Conservation (phyloP, 148 eudicot species). For the Rhododendron ferrugineum region DNA sequence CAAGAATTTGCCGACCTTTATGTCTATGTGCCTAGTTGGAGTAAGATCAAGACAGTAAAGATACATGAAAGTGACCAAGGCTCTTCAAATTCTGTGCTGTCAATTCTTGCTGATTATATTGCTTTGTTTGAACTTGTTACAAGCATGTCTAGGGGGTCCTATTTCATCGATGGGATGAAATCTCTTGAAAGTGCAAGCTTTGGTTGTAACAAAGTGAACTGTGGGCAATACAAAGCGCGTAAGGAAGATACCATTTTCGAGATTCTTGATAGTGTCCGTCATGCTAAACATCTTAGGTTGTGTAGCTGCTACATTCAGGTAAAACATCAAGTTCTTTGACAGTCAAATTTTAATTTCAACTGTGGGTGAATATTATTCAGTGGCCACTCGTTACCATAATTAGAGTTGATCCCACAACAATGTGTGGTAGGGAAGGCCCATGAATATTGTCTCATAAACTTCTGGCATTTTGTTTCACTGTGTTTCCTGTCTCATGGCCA, state of each 20-base stretch:
- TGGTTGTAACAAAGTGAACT: background rate
- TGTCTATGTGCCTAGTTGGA: background rate
- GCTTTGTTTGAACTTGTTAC: background rate
- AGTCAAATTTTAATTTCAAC: too few relatives aligned
- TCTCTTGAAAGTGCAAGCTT: slow-evolving; percentile 7
- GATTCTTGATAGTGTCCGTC: background rate
- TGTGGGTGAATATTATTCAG: too few relatives aligned
- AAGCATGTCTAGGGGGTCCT: background rate
- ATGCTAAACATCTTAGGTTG: background rate
- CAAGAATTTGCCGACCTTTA: background rate
- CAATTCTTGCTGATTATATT: background rate
- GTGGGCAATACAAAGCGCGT: too few relatives aligned
- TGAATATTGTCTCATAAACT: too few relatives aligned
- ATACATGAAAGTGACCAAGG: background rate
- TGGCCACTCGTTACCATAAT: too few relatives aligned
- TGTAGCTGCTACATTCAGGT: background rate
- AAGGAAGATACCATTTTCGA: background rate
- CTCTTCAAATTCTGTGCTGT: background rate
- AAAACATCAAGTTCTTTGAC: background rate
- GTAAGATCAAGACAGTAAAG: background rate
- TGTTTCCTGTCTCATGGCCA: background rate
- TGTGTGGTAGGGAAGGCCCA: too few relatives aligned
- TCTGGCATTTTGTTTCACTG: too few relatives aligned
- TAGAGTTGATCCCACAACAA: too few relatives aligned
- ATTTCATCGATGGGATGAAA: background rate